phyloP scores from a whole-genome alignment of 2,329 filamentous ascomycete genomes.

The Sarocladium oryzae region DNA sequence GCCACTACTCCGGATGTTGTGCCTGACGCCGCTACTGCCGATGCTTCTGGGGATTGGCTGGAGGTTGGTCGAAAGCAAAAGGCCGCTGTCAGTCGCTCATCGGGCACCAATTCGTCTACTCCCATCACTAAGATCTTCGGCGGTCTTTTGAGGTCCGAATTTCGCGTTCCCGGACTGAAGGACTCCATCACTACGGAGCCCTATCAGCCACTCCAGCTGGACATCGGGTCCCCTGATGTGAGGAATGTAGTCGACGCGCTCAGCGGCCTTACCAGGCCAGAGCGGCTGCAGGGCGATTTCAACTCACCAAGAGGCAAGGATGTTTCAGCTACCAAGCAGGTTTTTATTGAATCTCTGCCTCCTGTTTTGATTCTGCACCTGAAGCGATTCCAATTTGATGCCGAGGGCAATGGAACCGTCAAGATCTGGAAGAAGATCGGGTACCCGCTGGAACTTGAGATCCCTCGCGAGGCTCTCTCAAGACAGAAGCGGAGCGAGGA shows the following conservation, averaged over 20 bases:
- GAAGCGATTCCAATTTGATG: slow-evolving; percentile 96
- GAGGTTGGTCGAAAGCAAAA: slow-evolving; percentile 94
- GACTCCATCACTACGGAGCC: slow-evolving; percentile 88
- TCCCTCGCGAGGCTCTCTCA: slow-evolving; percentile 84
- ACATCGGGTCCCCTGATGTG: slow-evolving; percentile 82
- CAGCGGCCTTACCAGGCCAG: slow-evolving; percentile 74
- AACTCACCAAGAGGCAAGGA: slow-evolving; percentile 70
- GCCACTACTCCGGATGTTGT: slow-evolving; percentile 24
- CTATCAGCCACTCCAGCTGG: slow-evolving; percentile 89
- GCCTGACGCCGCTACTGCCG: slow-evolving; percentile 23
- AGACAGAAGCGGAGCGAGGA: slow-evolving; percentile 64
- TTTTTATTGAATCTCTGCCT: slow-evolving; percentile 86
- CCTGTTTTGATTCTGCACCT: slow-evolving; percentile 90
- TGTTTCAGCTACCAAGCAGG: slow-evolving; percentile 80
- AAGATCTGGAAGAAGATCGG: slow-evolving; percentile 99
- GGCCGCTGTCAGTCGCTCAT: slow-evolving; percentile 76
- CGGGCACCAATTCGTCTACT: slow-evolving; percentile 67
- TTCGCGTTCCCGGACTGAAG: slow-evolving; percentile 79
- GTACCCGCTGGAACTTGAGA: slow-evolving; percentile 89
- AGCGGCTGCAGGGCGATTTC: slow-evolving; percentile 81
- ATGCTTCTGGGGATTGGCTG: slow-evolving; percentile 59
- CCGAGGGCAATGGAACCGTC: slow-evolving; percentile 69
- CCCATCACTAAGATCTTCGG: slow-evolving; percentile 94
- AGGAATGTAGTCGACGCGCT: slow-evolving; percentile 90
- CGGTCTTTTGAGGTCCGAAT: slow-evolving; percentile 81